Percentiles rank a stretch among this genome's conserved stretches.
Conservation (phyloP, 495 filamentous ascomycete species). For the Hypoxylon crocopeplum region DNA sequence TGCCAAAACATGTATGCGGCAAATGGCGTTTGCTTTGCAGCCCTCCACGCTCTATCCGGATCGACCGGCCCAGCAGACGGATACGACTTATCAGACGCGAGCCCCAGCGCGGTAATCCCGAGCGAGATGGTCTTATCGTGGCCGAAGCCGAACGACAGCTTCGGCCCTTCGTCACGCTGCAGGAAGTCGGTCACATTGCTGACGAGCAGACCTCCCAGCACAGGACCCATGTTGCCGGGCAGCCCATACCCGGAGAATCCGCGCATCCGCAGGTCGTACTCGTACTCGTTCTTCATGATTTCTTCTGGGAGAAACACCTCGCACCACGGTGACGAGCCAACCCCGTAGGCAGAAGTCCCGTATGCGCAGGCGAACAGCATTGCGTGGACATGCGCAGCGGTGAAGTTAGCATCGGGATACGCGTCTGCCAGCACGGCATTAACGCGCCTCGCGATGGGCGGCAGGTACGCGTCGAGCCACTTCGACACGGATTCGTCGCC, state of each 20-base stretch:
- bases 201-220: conserved; percentile 18
- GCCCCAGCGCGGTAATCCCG: conserved; percentile 22
- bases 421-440: conserved; percentile 9
- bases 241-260: conserved; percentile 21
- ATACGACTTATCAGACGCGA: conserved; percentile 18
- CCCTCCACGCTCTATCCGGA: conserved; percentile 18
- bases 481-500: background rate
- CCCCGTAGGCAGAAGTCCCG: conserved; percentile 13
- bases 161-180: background rate
- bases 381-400: conserved; percentile 10
- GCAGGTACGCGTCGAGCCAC: conserved; percentile 17
- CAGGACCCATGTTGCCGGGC: conserved; percentile 19
- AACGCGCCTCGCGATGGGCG: conserved; percentile 21
- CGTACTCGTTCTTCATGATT: conserved; percentile 22
- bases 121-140: conserved; percentile 30
- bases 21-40: conserved; percentile 24
- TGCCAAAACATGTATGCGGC: conserved; percentile 27
- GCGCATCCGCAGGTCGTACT: conserved; percentile 26
- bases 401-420: conserved; percentile 18
- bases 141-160: conserved; percentile 20
- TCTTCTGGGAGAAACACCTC: conserved; percentile 16
- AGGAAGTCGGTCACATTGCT: conserved; percentile 22
- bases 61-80: conserved; percentile 11
- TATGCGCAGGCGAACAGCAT: conserved; percentile 33
- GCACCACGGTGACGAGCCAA: conserved; percentile 28